Evolutionary conservation across 1,139 yeast species (phyloP).

Genomic region (Meyerozyma athensensis): DNA sequence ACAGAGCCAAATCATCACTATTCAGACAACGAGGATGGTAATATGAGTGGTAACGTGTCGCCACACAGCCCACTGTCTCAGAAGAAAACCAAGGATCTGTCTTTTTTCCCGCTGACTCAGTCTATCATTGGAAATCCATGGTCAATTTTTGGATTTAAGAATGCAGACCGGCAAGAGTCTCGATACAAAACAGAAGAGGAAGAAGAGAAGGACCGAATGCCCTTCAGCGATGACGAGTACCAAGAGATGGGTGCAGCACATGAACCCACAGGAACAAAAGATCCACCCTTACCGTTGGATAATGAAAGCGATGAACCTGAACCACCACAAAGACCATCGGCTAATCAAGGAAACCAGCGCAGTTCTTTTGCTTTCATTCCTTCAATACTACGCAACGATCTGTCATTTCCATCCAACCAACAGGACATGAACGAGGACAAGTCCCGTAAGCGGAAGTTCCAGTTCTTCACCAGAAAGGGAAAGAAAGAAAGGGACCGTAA

Average conservation of each 20-base stretch:
- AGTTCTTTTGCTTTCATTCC: constrained; percentile 14
- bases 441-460: constrained; percentile 18
- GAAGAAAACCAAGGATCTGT: not conserved
- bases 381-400: constrained; percentile 11
- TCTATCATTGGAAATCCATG: constrained; percentile 25
- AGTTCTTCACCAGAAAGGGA: constrained; percentile 24
- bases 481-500: constrained; percentile 19
- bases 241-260: constrained; percentile 7
- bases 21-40: not conserved
- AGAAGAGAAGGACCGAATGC: constrained; percentile 14
- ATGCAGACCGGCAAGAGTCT: constrained; percentile 21
- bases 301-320: constrained; percentile 1
- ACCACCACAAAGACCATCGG: not conserved
- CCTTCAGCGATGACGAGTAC: constrained; percentile 11
- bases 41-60: not conserved
- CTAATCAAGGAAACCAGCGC: constrained; percentile 6
- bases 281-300: not conserved
- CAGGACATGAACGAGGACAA: constrained; percentile 6
- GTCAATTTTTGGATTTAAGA: constrained; percentile 18
- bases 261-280: constrained; percentile 4
- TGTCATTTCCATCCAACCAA: constrained; percentile 6
- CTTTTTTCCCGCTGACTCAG: not conserved
- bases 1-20: not conserved
- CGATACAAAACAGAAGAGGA: constrained; percentile 26
- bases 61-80: not conserved